Conservation (phyloP, 139 green algal species). For the Haematococcus lacustris region DNA sequence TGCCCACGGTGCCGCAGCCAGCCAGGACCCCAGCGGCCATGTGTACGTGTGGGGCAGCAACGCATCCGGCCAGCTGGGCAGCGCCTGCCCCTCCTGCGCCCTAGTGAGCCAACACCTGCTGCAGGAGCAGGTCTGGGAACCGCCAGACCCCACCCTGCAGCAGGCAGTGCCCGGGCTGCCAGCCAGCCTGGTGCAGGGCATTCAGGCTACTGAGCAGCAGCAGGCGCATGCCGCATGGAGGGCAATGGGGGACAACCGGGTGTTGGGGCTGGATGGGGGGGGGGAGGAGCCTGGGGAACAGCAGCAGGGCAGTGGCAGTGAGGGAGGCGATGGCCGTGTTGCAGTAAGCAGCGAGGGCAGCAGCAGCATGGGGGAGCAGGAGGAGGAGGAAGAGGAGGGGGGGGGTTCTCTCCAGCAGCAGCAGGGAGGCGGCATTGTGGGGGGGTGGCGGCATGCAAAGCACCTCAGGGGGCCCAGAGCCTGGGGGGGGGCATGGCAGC, state of each 20-base stretch:
- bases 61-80: neutral
- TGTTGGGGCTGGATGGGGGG: too few species aligned
- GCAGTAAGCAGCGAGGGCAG: neutral
- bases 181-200: neutral
- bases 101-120: neutral
- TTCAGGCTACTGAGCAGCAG: neutral
- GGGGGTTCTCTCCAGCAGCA: too few species aligned
- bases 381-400: neutral
- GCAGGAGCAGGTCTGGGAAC: neutral
- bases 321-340: neutral
- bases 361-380: neutral
- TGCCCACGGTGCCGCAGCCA: neutral
- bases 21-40: neutral
- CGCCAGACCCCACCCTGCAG: neutral
- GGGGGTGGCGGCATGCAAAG: neutral
- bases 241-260: too few species aligned
- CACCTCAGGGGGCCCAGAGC: neutral
- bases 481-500: too few species aligned
- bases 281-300: too few species aligned
- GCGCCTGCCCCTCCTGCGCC: neutral
- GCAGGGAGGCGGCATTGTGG: neutral
- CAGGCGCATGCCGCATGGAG: too few species aligned
- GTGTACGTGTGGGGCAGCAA: constrained; percentile 3
- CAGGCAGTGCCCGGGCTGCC: neutral
- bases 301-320: too few species aligned